These are phyloP conservation scores for Ploettnerulaceae sp. DNA, from an alignment of 2,329 filamentous ascomycete species.

Conservation along the genomic window DNA sequence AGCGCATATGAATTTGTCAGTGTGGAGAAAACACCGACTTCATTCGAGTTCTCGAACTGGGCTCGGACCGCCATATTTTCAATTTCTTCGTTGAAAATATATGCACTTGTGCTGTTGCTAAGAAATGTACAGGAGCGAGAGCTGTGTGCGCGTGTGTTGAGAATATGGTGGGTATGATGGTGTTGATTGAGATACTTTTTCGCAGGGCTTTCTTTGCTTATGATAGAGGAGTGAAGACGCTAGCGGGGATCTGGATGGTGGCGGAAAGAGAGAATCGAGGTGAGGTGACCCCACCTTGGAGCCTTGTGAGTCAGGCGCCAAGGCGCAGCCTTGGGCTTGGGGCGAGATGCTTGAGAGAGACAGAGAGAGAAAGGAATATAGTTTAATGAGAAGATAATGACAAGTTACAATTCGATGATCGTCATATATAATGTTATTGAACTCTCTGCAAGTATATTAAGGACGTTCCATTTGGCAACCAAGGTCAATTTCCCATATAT, in stretches of 20 bases:
- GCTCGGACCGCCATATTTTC: constrained; percentile 60
- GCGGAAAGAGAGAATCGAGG: not conserved
- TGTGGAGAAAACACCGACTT: constrained; percentile 95
- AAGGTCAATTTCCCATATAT: not conserved
- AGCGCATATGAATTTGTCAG: constrained; percentile 97
- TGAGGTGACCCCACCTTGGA: not conserved
- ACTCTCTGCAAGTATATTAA: not conserved
- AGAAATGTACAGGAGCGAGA: not conserved
- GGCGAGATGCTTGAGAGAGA: not conserved
- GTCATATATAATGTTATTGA: not conserved
- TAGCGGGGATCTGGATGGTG: constrained; percentile 1
- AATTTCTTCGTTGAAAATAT: not conserved
- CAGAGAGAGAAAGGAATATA: not conserved
- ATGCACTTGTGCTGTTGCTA: not conserved
- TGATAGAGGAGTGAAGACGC: constrained; percentile 1
- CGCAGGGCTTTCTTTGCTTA: not conserved
- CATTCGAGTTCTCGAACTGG: constrained; percentile 87
- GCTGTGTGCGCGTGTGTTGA: not conserved
- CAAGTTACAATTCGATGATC: not conserved
- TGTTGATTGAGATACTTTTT: not conserved
- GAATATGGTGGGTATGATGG: not conserved
- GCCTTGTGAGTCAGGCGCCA: constrained; percentile 7
- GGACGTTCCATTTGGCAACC: not conserved
- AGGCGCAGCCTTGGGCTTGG: not conserved
- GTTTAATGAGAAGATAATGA: not conserved